Evolutionary conservation across 805 yeast species (phyloP).

Genomic region (Wickerhamiella sorbophila): DNA sequence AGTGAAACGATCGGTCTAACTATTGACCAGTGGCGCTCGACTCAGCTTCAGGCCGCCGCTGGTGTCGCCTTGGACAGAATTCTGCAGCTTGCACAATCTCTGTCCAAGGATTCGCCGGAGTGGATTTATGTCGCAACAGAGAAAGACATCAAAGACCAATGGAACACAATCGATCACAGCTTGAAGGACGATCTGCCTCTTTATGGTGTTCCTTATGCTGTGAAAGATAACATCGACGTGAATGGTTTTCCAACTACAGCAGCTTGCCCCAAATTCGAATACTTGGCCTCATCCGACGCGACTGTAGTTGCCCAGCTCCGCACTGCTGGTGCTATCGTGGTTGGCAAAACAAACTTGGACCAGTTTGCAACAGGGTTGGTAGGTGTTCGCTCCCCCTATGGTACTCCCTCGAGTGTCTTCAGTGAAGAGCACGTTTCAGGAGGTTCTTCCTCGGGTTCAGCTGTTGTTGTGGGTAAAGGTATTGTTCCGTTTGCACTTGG

Average conservation of each 20-base stretch:
- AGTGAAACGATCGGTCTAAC: conserved; percentile 54
- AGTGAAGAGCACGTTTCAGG: conserved; percentile 71
- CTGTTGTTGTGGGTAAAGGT: conserved; percentile 80
- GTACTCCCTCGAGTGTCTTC: conserved; percentile 72
- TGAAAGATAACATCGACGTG: conserved; percentile 90
- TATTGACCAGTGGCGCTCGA: conserved; percentile 57
- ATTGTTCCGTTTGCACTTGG: conserved; percentile 80
- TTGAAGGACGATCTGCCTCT: conserved; percentile 32
- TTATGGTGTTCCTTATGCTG: conserved; percentile 90
- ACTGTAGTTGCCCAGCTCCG: conserved; percentile 59
- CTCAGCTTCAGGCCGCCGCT: conserved; percentile 49
- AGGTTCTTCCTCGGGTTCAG: conserved; percentile 95
- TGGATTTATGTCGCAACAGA: conserved; percentile 72
- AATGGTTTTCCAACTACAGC: conserved; percentile 77
- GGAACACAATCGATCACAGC: conserved; percentile 39
- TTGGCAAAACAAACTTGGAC: conserved; percentile 91
- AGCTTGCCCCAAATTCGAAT: conserved; percentile 79
- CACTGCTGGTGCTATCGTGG: conserved; percentile 80
- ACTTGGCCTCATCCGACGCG: conserved; percentile 57
- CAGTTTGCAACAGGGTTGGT: conserved; percentile 97
- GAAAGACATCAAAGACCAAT: conserved; percentile 57
- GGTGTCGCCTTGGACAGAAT: conserved; percentile 43
- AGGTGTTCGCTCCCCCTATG: conserved; percentile 91
- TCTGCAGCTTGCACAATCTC: conserved; percentile 23
- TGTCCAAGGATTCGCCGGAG: conserved; percentile 51